Evolutionary conservation across 352 stramenopile species (phyloP).

Genomic region (Hyaloperonospora arabidopsidis): DNA sequence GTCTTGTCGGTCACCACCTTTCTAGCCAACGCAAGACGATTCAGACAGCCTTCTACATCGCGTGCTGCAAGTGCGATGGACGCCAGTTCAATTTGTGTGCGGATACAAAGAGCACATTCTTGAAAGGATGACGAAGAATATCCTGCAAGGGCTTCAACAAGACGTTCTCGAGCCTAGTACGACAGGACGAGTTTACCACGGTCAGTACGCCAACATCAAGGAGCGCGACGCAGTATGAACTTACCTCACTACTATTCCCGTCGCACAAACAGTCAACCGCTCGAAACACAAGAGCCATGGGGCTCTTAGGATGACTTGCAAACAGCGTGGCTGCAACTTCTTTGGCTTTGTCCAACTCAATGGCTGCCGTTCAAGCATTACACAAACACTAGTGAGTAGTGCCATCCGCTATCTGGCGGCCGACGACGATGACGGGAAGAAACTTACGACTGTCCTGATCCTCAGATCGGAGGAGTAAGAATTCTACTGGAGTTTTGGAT

Average conservation of each 20-base stretch:
- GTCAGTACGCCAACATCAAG: neutral
- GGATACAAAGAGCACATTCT: conserved; percentile 51
- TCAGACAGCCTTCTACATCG: conserved; percentile 58
- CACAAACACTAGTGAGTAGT: neutral
- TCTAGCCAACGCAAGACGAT: conserved; percentile 37
- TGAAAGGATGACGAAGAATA: conserved; percentile 60
- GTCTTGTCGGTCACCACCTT: conserved; percentile 42
- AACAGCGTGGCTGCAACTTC: conserved; percentile 26
- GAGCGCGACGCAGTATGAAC: neutral
- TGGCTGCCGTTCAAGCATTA: conserved; percentile 24
- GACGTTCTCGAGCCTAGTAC: conserved; percentile 32
- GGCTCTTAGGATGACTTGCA: conserved; percentile 32
- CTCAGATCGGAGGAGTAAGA: conserved; percentile 62
- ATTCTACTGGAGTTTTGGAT: conserved; percentile 55
- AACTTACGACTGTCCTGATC: conserved; percentile 62
- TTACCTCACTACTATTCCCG: conserved; percentile 29
- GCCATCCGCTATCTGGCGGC: neutral
- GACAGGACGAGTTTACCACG: neutral
- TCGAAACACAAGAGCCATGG: conserved; percentile 45
- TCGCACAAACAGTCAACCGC: conserved; percentile 21
- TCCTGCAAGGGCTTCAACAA: conserved; percentile 53
- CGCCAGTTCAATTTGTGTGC: conserved; percentile 47
- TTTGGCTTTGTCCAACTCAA: conserved; percentile 23
- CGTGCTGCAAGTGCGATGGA: conserved; percentile 32
- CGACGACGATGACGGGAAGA: neutral